phyloP scores from a whole-genome alignment of 2,329 filamentous ascomycete species.

The Triangularia verruculosa region DNA sequence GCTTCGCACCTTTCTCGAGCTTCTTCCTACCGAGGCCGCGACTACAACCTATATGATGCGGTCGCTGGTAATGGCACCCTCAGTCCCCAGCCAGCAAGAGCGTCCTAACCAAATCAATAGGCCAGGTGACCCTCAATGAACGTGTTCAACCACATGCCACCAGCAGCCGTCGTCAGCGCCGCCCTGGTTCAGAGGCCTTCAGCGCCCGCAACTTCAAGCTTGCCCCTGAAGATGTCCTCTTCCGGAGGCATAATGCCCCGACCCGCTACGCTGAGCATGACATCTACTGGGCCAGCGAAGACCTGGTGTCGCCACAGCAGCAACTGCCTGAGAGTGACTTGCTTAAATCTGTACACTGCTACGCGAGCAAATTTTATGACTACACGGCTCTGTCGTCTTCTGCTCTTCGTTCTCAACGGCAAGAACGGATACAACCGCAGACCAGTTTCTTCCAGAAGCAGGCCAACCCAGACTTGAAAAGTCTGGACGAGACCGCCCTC shows the following conservation, averaged over 20 bases:
- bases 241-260: conserved; percentile 62
- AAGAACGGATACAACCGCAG: background rate
- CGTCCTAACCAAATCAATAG: conserved; percentile 25
- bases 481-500: conserved; percentile 76
- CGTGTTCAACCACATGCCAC: conserved; percentile 22
- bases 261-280: conserved; percentile 67
- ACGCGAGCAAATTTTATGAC: conserved; percentile 66
- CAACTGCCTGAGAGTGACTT: conserved; percentile 67
- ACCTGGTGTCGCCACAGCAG: conserved; percentile 47
- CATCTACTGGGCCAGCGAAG: conserved; percentile 64
- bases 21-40: conserved; percentile 18
- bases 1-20: background rate
- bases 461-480: conserved; percentile 47
- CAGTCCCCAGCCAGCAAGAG: background rate
- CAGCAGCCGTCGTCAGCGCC: conserved; percentile 15
- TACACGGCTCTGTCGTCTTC: background rate
- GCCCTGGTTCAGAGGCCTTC: conserved; percentile 19
- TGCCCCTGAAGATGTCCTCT: conserved; percentile 69
- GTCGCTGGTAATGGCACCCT: conserved; percentile 56
- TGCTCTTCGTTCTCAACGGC: background rate
- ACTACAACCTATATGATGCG: conserved; percentile 66
- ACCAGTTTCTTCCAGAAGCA: background rate
- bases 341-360: conserved; percentile 65
- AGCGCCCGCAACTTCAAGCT: conserved; percentile 40
- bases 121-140: conserved; percentile 35